Conservation (phyloP, 176 grass and related monocot species). For the Hordeum marinum region DNA sequence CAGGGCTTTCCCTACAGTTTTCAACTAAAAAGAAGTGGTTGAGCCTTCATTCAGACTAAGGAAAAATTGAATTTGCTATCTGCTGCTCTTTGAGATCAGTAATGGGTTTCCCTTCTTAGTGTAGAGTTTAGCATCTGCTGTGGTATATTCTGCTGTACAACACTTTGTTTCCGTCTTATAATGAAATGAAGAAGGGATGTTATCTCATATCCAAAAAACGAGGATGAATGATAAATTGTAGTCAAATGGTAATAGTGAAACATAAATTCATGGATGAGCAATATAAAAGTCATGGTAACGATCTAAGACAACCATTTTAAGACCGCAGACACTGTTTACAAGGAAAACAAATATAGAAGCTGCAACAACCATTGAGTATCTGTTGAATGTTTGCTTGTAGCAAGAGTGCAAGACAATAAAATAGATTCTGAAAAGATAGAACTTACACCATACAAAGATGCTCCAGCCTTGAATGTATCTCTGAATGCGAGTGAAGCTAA, state of each 20-base stretch:
- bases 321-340: neutral
- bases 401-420: neutral
- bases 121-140: neutral
- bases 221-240: neutral
- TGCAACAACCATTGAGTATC: neutral
- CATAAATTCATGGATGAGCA: neutral
- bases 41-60: neutral
- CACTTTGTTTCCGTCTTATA: neutral
- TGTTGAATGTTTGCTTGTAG: neutral
- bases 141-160: neutral
- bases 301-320: neutral
- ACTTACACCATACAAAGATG: slow-evolving; percentile 98
- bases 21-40: neutral
- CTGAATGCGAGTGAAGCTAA: slow-evolving; percentile 84
- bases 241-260: neutral
- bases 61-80: neutral
- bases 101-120: neutral
- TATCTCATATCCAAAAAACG: neutral
- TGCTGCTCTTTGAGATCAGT: neutral
- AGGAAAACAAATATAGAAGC: slow-evolving; percentile 16
- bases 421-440: slow-evolving; percentile 17
- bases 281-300: neutral
- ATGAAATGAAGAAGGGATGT: slow-evolving; percentile 9
- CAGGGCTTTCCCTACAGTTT: neutral
- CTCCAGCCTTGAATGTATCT: slow-evolving; percentile 92